phyloP scores from a whole-genome alignment of 768 basidiomycete genomes.

The Hortiboletus flavorubellus region DNA sequence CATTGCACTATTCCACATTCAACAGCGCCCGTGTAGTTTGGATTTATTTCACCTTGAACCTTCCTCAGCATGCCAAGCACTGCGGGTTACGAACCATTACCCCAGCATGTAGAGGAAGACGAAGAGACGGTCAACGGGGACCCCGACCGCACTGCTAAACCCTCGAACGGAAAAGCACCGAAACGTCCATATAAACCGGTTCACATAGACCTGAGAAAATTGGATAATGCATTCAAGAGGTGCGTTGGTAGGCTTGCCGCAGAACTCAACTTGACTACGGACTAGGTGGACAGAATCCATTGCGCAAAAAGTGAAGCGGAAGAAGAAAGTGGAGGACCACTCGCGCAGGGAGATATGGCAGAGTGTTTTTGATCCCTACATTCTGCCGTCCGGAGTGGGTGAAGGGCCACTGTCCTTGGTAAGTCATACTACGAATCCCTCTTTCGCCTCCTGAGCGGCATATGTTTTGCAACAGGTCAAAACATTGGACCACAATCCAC shows the following conservation, averaged over 20 bases:
- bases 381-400: constrained; percentile 34
- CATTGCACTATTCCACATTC: constrained; percentile 13
- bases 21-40: constrained; percentile 1
- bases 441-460: constrained; percentile 1
- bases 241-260: constrained; percentile 22
- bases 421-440: background rate
- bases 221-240: constrained; percentile 85
- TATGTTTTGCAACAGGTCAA: constrained; percentile 47
- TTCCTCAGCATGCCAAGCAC: constrained; percentile 38
- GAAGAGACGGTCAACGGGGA: constrained; percentile 36
- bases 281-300: constrained; percentile 83
- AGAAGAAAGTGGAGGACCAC: constrained; percentile 65
- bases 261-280: background rate
- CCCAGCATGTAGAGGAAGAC: constrained; percentile 41
- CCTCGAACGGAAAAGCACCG: constrained; percentile 24
- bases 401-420: constrained; percentile 23
- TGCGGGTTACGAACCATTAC: constrained; percentile 45
- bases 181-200: constrained; percentile 46
- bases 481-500: constrained; percentile 76
- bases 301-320: constrained; percentile 78
- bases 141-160: constrained; percentile 21
- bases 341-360: constrained; percentile 72
- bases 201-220: constrained; percentile 73
- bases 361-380: constrained; percentile 73
- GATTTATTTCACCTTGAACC: background rate